phyloP scores from a whole-genome alignment of 768 basidiomycete species.

The Mycena vulgaris region DNA sequence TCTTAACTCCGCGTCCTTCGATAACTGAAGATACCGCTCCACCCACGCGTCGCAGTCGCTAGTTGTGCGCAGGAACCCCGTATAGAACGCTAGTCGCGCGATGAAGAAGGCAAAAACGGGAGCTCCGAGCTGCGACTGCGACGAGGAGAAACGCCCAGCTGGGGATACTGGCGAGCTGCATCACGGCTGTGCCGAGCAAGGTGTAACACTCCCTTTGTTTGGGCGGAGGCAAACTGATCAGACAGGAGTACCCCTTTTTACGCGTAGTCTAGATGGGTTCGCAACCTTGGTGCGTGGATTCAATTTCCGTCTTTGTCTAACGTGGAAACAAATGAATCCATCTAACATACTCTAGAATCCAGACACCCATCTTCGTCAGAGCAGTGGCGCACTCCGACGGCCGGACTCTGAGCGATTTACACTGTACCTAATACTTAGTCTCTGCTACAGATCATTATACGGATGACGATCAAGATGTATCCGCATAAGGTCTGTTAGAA shows the following conservation, averaged over 20 bases:
- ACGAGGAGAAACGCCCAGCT: constrained; percentile 3
- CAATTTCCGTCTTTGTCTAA: constrained; percentile 13
- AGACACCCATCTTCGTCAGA: constrained; percentile 4
- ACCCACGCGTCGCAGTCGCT: constrained; percentile 3
- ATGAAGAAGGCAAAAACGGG: constrained; percentile 1
- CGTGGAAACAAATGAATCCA: constrained; percentile 9
- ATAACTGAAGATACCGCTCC: constrained; percentile 8
- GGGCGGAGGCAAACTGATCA: constrained; percentile 2
- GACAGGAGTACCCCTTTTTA: constrained; percentile 6
- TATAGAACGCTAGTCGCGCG: constrained; percentile 4
- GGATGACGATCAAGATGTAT: constrained; percentile 11
- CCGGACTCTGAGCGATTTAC: constrained; percentile 1
- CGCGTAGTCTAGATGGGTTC: constrained; percentile 5
- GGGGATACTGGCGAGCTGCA: constrained; percentile 5
- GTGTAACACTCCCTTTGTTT: constrained; percentile 6
- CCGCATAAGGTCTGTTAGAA: constrained; percentile 5
- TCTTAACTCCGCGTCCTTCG: neutral
- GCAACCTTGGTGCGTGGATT: constrained; percentile 10
- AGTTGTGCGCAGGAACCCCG: constrained; percentile 6
- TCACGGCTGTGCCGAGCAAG: constrained; percentile 2
- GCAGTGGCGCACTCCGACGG: constrained; percentile 1
- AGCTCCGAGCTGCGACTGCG: constrained; percentile 3
- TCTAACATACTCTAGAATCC: constrained; percentile 8
- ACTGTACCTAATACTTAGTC: constrained; percentile 3
- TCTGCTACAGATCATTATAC: constrained; percentile 2